Conservation (phyloP, 768 basidiomycete species). For the Trametes maxima region DNA sequence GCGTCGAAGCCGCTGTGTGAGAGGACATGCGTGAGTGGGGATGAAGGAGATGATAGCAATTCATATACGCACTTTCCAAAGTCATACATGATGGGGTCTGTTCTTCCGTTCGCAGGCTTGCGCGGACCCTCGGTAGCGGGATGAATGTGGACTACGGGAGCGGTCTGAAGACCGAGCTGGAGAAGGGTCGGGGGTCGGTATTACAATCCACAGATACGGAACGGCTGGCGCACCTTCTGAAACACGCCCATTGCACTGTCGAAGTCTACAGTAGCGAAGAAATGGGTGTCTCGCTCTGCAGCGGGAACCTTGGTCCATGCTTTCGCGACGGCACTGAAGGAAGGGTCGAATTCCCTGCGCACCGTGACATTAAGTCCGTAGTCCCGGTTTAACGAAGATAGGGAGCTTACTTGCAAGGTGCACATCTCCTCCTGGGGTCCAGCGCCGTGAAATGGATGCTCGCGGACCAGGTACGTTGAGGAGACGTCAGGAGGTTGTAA, state of each 20-base stretch:
- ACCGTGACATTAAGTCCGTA: neutral
- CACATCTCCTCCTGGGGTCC: slow-evolving; percentile 76
- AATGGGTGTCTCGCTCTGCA: slow-evolving; percentile 74
- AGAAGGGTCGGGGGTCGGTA: neutral
- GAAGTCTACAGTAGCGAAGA: slow-evolving; percentile 93
- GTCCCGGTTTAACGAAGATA: too few species aligned
- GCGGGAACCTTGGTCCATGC: slow-evolving; percentile 73
- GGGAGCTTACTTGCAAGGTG: slow-evolving; percentile 82
- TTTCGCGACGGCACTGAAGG: slow-evolving; percentile 78
- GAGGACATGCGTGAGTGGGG: neutral
- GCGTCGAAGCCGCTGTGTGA: slow-evolving; percentile 78
- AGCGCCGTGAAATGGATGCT: slow-evolving; percentile 89
- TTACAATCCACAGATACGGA: neutral
- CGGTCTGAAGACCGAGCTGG: slow-evolving; percentile 81
- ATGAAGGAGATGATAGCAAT: neutral
- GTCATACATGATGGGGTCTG: slow-evolving; percentile 68
- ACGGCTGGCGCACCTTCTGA: slow-evolving; percentile 59
- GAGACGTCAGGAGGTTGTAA: slow-evolving; percentile 76
- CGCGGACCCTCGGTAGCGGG: slow-evolving; percentile 73
- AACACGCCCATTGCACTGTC: slow-evolving; percentile 75
- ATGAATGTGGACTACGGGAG: slow-evolving; percentile 82
- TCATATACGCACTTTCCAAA: slow-evolving; percentile 62
- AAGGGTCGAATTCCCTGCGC: slow-evolving; percentile 80
- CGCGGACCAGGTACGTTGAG: slow-evolving; percentile 86
- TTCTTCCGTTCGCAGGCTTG: slow-evolving; percentile 56